Base-by-base conservation (phyloP, 176 grass and related monocot genomes). In the Aegilops umbellulata region DNA sequence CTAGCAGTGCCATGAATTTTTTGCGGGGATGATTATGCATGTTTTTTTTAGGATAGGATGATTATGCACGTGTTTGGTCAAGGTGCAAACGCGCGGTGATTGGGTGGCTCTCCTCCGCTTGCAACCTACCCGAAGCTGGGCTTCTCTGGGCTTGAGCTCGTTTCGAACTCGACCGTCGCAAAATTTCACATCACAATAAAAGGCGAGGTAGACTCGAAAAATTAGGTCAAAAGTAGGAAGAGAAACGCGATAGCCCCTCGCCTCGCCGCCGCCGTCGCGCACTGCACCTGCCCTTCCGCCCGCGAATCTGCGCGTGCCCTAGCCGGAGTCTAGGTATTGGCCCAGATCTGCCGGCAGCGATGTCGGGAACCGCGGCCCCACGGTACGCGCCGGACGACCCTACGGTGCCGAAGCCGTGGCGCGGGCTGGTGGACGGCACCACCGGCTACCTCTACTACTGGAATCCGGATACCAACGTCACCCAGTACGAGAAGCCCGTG, bases 381-480 rank as follows among this genome's bases (percentile, higher is more conserved):
- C 84, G 97, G 17, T 99, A 96, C 90, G 97, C 97, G 24, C 97
- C 97, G 10, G 97, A 99, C 51, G 97, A 99, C 25, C 92, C 94
- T 47, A 78, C 92, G 53, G 85, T 99, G 60, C 97, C 87, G 8
- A 99, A 99, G 85, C 97, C 97, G n/a, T 99, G 97, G 97, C 87
- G 90, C 65, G 97, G 94, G 27, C 89, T 99, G 69, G 94, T 99
- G 11, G 97, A 99, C 32, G 94, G 92, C 46, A 94, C 73, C 90
- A 96, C 94, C 65, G 97, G 94, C 24, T 99, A 99, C 80, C 92
- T 99, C 69, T 99, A 99, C 88, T 99, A 93, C 89, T 99, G 94
- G 97, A 99, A 99, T 60, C 97, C 92, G 8, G 94, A 99, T 9
- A 99, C 97, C 22, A 92, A 99, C 88, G 73, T 94, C 17, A 96